A percentile compares a stretch with the other conserved stretches of the same genome.
phyloP scores from a whole-genome alignment of 2,329 filamentous ascomycete species.

The Trichoderma guizhouense region DNA sequence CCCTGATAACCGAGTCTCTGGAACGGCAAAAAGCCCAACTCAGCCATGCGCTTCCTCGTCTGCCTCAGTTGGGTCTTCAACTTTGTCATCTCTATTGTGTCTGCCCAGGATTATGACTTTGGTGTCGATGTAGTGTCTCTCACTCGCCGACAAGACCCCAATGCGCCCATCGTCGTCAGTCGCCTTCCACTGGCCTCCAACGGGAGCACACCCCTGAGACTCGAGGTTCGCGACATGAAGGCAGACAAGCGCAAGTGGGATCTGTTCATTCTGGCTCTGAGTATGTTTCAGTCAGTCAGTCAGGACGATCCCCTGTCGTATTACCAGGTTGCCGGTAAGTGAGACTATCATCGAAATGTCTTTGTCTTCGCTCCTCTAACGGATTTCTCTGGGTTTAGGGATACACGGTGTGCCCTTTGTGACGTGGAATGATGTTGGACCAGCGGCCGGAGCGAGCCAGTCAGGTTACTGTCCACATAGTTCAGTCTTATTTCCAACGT shows the following conservation, averaged over 20 bases:
- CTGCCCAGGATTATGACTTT: constrained; percentile 45
- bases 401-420: constrained; percentile 74
- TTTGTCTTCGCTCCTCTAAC: not conserved
- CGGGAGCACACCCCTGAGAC: constrained; percentile 47
- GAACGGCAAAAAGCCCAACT: not conserved
- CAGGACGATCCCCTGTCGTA: constrained; percentile 65
- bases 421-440: constrained; percentile 51
- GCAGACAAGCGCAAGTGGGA: constrained; percentile 67
- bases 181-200: constrained; percentile 40
- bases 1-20: not conserved
- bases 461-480: constrained; percentile 75
- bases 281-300: constrained; percentile 65
- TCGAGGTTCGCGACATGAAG: constrained; percentile 66
- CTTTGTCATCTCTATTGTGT: not conserved
- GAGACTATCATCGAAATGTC: not conserved
- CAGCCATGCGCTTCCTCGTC: not conserved
- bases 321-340: constrained; percentile 72
- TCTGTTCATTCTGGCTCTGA: constrained; percentile 71
- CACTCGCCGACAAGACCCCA: constrained; percentile 39
- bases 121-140: constrained; percentile 43
- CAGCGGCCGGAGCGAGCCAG: constrained; percentile 48
- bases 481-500: constrained; percentile 72
- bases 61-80: not conserved
- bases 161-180: constrained; percentile 41
- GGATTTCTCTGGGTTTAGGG: constrained; percentile 42